Evolutionary conservation across 176 grass and related monocot genomes (phyloP).

Genomic region (Pharus latifolius): DNA sequence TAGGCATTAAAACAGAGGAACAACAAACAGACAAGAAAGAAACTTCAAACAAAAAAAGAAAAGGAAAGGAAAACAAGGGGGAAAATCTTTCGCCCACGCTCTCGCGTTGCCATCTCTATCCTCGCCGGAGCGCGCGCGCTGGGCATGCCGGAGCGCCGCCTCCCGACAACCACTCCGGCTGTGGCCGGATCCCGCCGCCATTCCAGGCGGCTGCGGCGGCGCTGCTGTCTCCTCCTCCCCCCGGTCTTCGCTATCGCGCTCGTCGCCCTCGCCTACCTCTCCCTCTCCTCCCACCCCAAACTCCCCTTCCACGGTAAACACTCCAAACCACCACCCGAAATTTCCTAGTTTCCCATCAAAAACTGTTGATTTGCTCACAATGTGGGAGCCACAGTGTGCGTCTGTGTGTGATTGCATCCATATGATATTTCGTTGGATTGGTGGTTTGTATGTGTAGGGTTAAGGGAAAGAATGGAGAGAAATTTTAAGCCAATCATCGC

Average conservation of each 20-base stretch:
- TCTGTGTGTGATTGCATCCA: not conserved
- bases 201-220: conserved; percentile 21
- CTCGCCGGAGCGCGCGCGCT: not conserved
- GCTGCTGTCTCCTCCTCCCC: conserved; percentile 23
- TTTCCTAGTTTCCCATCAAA: not conserved
- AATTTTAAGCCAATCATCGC: not conserved
- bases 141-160: conserved; percentile 30
- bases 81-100: not conserved
- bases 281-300: conserved; percentile 39
- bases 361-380: not conserved
- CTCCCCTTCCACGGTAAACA: conserved; percentile 49
- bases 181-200: conserved; percentile 21
- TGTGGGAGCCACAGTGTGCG: not conserved
- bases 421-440: not conserved
- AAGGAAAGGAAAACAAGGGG: not conserved
- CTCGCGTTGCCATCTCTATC: not conserved
- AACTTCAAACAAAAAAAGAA: not conserved
- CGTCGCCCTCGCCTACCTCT: conserved; percentile 47
- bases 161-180: conserved; percentile 3
- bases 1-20: too few species aligned
- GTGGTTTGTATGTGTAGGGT: not conserved
- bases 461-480: not conserved
- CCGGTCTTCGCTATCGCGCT: conserved; percentile 31
- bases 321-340: not conserved
- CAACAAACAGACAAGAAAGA: too few species aligned